phyloP scores from a whole-genome alignment of 495 filamentous ascomycete species.

The Penicillium fimorum region DNA sequence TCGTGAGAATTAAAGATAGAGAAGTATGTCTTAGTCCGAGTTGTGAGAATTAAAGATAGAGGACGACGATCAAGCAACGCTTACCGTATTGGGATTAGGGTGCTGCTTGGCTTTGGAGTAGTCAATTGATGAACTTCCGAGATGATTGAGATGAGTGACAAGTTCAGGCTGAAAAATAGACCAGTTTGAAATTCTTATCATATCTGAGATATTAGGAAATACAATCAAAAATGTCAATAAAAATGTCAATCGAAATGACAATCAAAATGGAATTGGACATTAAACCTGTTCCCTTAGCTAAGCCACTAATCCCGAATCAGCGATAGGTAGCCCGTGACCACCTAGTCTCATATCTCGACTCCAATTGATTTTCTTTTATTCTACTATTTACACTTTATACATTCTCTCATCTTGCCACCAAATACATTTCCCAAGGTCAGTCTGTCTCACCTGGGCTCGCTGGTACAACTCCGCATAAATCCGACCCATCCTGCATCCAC shows the following conservation, averaged over 20 bases:
- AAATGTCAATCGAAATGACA: neutral
- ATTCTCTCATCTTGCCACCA: neutral
- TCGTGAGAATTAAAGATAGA: neutral
- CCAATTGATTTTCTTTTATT: neutral
- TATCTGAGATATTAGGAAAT: neutral
- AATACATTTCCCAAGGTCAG: neutral
- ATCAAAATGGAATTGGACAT: neutral
- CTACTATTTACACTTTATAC: too few relatives aligned
- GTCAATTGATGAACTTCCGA: neutral
- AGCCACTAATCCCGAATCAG: neutral
- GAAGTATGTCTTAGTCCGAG: slow-evolving; percentile 15
- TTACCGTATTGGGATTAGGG: slow-evolving; percentile 16
- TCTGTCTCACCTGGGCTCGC: slow-evolving; percentile 2
- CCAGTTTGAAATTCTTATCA: neutral
- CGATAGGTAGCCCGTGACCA: neutral
- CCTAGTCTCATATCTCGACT: neutral
- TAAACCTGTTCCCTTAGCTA: neutral
- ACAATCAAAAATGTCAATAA: neutral
- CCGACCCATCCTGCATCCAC: neutral
- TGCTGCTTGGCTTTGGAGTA: slow-evolving; percentile 2
- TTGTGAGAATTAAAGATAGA: neutral
- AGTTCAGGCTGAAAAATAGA: neutral
- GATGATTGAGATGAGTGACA: neutral
- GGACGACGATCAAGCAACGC: slow-evolving; percentile 17
- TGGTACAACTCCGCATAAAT: neutral